Percentiles rank a stretch among this genome's conserved stretches.
phyloP scores from a whole-genome alignment of 2,329 filamentous ascomycete species.

The Pseudocercospora macadamiae region DNA sequence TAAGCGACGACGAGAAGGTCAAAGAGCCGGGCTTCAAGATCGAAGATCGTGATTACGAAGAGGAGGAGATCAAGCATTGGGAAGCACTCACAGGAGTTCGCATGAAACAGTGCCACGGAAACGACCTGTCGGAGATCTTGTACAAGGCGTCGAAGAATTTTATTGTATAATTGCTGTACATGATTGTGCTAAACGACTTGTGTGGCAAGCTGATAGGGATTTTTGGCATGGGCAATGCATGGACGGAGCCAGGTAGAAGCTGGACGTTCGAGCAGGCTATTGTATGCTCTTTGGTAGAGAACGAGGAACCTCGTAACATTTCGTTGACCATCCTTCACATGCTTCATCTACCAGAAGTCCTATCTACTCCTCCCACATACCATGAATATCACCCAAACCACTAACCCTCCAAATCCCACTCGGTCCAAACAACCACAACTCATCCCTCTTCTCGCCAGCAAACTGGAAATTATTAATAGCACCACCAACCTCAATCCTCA shows the following conservation, averaged over 20 bases:
- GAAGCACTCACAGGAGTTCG: conserved; percentile 16
- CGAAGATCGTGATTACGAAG: conserved; percentile 10
- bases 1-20: background rate
- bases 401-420: conserved; percentile 21
- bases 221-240: too few relatives aligned
- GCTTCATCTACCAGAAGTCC: too few relatives aligned
- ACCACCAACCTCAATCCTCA: conserved; percentile 27
- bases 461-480: conserved; percentile 29
- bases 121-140: conserved; percentile 21
- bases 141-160: background rate
- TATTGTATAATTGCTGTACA: background rate
- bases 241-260: background rate
- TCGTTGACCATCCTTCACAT: too few relatives aligned
- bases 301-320: too few relatives aligned
- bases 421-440: conserved; percentile 28
- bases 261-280: too few relatives aligned
- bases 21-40: conserved; percentile 9
- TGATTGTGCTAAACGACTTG: too few relatives aligned
- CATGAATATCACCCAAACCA: conserved; percentile 17
- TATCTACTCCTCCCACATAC: conserved; percentile 19
- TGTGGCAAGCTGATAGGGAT: background rate
- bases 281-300: background rate
- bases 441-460: conserved; percentile 18
- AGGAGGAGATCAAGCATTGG: conserved; percentile 13
- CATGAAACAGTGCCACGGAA: conserved; percentile 26